Conservation (phyloP, 495 filamentous ascomycete genomes). For the Xylaria scruposa region DNA sequence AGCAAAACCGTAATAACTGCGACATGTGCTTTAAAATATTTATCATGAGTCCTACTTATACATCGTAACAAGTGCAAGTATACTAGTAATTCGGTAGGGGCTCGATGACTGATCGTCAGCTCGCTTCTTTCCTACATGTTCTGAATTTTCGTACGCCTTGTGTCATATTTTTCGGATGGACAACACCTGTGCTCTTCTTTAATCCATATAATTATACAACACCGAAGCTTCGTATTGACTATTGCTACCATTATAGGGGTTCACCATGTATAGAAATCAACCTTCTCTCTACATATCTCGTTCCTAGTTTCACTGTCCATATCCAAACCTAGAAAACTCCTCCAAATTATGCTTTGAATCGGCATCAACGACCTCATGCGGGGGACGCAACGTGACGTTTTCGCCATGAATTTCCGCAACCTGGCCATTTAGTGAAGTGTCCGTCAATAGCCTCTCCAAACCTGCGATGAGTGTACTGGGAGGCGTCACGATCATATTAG, state of each 20-base stretch:
- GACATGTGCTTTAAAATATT: no score
- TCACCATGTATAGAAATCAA: background rate
- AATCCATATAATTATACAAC: background rate
- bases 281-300: background rate
- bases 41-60: no score
- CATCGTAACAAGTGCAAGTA: no score
- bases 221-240: background rate
- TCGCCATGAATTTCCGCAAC: constrained; percentile 63
- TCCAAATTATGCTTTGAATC: constrained; percentile 59
- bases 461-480: constrained; percentile 57
- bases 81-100: no score
- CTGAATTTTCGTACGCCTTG: background rate
- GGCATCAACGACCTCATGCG: constrained; percentile 58
- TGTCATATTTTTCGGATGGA: no score
- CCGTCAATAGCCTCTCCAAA: constrained; percentile 50
- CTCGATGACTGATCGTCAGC: background rate
- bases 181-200: no score
- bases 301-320: background rate
- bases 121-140: background rate
- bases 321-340: constrained; percentile 7
- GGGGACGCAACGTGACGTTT: constrained; percentile 56
- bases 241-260: background rate
- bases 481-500: constrained; percentile 60
- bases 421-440: constrained; percentile 51
- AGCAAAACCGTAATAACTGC: no score